Percentiles rank a stretch among this genome's conserved stretches.
These are phyloP conservation scores for Cenchrus americanus DNA, from an alignment of 176 grass and related monocot genomes.

Conservation along the genomic window DNA sequence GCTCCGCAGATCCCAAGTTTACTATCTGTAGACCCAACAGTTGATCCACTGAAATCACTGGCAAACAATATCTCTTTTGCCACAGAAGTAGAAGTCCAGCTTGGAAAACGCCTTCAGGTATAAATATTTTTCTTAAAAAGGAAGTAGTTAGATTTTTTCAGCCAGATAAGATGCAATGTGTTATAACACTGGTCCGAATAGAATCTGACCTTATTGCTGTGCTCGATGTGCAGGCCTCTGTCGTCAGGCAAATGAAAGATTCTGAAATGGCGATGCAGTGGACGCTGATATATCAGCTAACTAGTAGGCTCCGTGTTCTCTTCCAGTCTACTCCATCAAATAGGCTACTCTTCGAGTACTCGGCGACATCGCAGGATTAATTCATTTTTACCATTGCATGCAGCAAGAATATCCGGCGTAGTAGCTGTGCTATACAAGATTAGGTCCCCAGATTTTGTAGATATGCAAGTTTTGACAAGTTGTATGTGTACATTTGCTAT, in stretches of 20 bases:
- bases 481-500: constrained; percentile 46
- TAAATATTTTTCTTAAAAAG: not conserved
- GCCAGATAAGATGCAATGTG: constrained; percentile 9
- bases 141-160: not conserved
- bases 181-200: not conserved
- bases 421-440: constrained; percentile 28
- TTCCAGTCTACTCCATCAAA: constrained; percentile 96
- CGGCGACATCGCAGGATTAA: constrained; percentile 82
- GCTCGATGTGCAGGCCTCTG: constrained; percentile 69
- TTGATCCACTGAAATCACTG: constrained; percentile 94
- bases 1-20: constrained; percentile 89
- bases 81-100: constrained; percentile 93
- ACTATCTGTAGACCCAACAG: constrained; percentile 90
- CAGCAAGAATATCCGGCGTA: not conserved
- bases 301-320: constrained; percentile 85
- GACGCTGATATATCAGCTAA: constrained; percentile 86
- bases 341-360: constrained; percentile 98
- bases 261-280: constrained; percentile 99
- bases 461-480: constrained; percentile 44
- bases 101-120: constrained; percentile 94
- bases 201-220: not conserved
- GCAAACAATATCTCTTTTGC: constrained; percentile 97
- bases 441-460: constrained; percentile 40
- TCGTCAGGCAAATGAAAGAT: constrained; percentile 99
- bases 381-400: constrained; percentile 29